Evolutionary conservation across 1,284 basidiomycete species (phyloP).

Genomic region (Microbotryum violaceum): DNA sequence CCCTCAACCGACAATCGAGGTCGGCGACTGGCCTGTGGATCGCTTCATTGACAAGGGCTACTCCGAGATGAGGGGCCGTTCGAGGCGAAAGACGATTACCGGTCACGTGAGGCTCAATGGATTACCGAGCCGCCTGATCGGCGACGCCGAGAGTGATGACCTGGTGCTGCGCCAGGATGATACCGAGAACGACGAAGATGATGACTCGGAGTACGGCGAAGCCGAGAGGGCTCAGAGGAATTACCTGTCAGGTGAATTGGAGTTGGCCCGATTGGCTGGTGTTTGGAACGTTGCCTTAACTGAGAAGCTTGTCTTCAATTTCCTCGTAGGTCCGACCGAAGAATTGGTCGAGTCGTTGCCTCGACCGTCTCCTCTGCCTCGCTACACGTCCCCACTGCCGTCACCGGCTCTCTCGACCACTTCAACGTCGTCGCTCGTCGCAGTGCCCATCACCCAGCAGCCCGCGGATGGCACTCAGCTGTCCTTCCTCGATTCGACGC

Average conservation of each 20-base stretch:
- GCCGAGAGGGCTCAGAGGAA: conserved; percentile 6
- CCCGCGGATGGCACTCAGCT: conserved; percentile 1
- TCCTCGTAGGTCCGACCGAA: conserved; percentile 20
- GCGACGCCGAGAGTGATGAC: neutral
- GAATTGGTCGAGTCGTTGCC: conserved; percentile 24
- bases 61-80: neutral
- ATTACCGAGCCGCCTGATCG: neutral
- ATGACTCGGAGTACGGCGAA: conserved; percentile 8
- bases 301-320: neutral
- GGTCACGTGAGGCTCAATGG: neutral
- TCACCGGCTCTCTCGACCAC: conserved; percentile 26
- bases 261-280: neutral
- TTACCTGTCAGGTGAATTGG: conserved; percentile 19
- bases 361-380: conserved; percentile 26
- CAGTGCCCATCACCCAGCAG: conserved; percentile 1
- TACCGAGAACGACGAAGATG: conserved; percentile 25
- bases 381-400: conserved; percentile 10
- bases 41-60: neutral
- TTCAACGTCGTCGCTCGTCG: conserved; percentile 8
- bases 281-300: neutral
- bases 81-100: neutral
- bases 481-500: conserved; percentile 26
- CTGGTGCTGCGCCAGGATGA: neutral
- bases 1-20: conserved; percentile 8
- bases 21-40: neutral